Evolutionary conservation across 2,329 filamentous ascomycete species (phyloP).

Genomic region (Fusarium succisae): DNA sequence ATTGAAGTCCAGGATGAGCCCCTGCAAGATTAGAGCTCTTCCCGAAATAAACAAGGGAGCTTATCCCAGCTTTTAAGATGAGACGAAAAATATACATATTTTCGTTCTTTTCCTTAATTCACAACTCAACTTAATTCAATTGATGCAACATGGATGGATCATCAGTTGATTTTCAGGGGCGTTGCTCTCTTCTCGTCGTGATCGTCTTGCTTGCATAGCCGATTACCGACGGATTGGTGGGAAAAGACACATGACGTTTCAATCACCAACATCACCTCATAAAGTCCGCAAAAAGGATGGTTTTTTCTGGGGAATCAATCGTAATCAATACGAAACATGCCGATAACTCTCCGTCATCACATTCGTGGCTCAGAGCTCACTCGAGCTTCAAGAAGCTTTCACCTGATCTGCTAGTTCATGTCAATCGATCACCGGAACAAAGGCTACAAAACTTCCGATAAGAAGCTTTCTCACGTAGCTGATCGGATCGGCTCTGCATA

Average conservation of each 20-base stretch:
- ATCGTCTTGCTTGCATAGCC: constrained; percentile 33
- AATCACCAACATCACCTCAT: constrained; percentile 28
- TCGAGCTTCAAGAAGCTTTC: background rate
- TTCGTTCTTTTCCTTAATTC: background rate
- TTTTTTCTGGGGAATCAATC: constrained; percentile 12
- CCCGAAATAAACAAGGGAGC: constrained; percentile 35
- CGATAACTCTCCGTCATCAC: background rate
- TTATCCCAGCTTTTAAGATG: constrained; percentile 9
- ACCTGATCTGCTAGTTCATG: constrained; percentile 2
- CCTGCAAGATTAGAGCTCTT: constrained; percentile 11
- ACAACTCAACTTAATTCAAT: background rate
- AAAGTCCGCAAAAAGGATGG: background rate
- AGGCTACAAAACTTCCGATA: background rate
- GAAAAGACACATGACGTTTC: constrained; percentile 28
- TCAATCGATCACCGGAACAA: background rate
- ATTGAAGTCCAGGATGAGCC: constrained; percentile 23
- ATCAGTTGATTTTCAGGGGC: constrained; percentile 26
- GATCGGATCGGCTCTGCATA: constrained; percentile 26
- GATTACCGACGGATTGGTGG: constrained; percentile 26
- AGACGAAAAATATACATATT: background rate
- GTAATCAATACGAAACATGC: constrained; percentile 1
- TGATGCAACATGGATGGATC: background rate
- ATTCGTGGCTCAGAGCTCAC: background rate
- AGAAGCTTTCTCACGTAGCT: constrained; percentile 2
- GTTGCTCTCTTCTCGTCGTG: constrained; percentile 1